These are phyloP conservation scores for apple (Malus domestica) DNA, from an alignment of 306 rosid species.

Conservation along the genomic window DNA sequence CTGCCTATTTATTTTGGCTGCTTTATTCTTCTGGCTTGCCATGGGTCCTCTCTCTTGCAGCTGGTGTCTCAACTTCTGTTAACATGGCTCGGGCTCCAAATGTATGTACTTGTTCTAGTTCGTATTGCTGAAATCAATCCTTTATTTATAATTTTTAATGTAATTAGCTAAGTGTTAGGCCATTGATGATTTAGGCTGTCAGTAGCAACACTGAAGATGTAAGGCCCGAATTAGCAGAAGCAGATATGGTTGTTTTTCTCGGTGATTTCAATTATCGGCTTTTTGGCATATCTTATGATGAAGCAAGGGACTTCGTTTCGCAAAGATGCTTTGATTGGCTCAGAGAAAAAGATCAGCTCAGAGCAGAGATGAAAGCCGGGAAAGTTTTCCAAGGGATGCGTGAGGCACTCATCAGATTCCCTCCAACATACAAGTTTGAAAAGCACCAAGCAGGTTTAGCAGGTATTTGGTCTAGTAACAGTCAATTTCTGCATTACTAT, in stretches of 20 bases:
- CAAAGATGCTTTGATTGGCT: slow-evolving; percentile 99
- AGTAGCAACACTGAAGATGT: slow-evolving; percentile 52
- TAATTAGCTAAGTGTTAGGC: slow-evolving; percentile 11
- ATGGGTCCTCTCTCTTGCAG: slow-evolving; percentile 77
- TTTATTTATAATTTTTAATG: slow-evolving; percentile 8
- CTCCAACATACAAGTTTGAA: slow-evolving; percentile 97
- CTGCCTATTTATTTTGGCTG: slow-evolving; percentile 86
- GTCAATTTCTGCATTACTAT: neutral
- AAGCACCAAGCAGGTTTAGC: slow-evolving; percentile 84
- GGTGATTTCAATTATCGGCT: slow-evolving; percentile 97
- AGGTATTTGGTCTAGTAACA: slow-evolving; percentile 33
- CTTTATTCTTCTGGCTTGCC: slow-evolving; percentile 98
- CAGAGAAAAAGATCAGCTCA: slow-evolving; percentile 96
- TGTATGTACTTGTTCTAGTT: slow-evolving; percentile 34
- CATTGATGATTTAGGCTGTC: slow-evolving; percentile 37
- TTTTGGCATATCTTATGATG: slow-evolving; percentile 95
- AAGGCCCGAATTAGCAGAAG: slow-evolving; percentile 84
- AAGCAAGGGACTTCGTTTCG: slow-evolving; percentile 97
- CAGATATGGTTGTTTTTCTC: slow-evolving; percentile 90
- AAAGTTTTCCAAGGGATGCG: slow-evolving; percentile 99
- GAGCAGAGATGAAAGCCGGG: slow-evolving; percentile 95
- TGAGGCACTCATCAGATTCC: slow-evolving; percentile 85
- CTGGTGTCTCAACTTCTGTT: slow-evolving; percentile 80
- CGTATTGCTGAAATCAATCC: neutral
- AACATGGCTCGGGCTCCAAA: slow-evolving; percentile 60